Conservation (phyloP, 2,329 filamentous ascomycete genomes). For the Curvularia sp. region DNA sequence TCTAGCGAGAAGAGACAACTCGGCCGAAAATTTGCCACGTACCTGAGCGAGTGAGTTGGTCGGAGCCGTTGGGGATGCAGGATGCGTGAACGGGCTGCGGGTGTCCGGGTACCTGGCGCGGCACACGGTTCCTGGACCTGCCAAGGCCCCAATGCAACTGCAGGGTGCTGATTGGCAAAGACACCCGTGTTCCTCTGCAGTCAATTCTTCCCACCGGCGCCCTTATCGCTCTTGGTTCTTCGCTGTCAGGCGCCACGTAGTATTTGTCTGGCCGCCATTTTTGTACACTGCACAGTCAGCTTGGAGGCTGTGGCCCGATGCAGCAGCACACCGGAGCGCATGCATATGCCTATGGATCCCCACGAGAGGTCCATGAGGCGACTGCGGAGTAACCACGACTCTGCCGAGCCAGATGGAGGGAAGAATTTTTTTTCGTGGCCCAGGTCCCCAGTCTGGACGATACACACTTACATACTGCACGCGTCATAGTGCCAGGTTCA, state of each 20-base stretch:
- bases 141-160: slow-evolving; percentile 4
- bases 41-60: background rate
- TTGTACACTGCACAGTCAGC: background rate
- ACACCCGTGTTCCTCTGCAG: background rate
- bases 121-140: background rate
- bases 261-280: background rate
- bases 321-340: background rate
- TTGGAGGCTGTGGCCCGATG: background rate
- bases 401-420: slow-evolving; percentile 8
- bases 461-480: slow-evolving; percentile 8
- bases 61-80: slow-evolving; percentile 5
- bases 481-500: slow-evolving; percentile 6
- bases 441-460: slow-evolving; percentile 2
- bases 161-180: background rate
- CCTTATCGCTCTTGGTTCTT: background rate
- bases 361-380: slow-evolving; percentile 7
- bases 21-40: slow-evolving; percentile 5
- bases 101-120: slow-evolving; percentile 10
- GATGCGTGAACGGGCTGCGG: slow-evolving; percentile 4
- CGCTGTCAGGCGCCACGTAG: slow-evolving; percentile 3
- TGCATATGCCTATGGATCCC: background rate
- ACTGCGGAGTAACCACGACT: slow-evolving; percentile 1
- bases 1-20: background rate
- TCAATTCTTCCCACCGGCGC: background rate
- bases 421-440: slow-evolving; percentile 11